phyloP scores from a whole-genome alignment of 164 flowering plant genomes.

The Litsea cubeba region DNA sequence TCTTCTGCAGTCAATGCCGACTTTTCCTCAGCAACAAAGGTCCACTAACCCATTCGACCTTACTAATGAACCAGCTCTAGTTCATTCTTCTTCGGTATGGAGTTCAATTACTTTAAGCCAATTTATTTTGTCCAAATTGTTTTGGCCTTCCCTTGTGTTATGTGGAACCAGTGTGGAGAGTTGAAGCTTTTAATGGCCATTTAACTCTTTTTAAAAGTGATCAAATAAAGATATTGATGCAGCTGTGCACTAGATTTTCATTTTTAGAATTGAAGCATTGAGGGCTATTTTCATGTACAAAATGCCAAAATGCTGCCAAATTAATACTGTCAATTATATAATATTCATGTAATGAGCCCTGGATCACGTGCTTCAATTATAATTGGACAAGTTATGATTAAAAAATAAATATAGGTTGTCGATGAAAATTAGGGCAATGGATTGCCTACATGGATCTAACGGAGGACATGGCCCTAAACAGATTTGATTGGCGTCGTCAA shows the following conservation, averaged over 20 bases:
- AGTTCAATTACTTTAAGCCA: background rate
- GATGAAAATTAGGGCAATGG: background rate
- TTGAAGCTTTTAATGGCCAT: background rate
- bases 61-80: conserved; percentile 38
- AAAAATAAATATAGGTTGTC: background rate
- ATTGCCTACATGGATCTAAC: too few relatives aligned
- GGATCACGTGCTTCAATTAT: background rate
- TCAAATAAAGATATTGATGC: background rate
- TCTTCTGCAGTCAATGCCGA: conserved; percentile 41
- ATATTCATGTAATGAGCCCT: background rate
- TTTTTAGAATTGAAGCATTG: too few relatives aligned
- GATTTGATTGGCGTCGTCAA: too few relatives aligned
- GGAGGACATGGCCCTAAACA: too few relatives aligned
- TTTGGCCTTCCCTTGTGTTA: background rate
- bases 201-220: background rate
- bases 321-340: too few relatives aligned
- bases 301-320: too few relatives aligned
- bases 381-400: background rate
- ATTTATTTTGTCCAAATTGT: background rate
- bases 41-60: conserved; percentile 86
- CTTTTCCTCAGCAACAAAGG: conserved; percentile 37
- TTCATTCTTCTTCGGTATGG: conserved; percentile 53
- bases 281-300: too few relatives aligned
- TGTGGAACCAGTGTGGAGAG: background rate
- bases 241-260: background rate